Percentiles rank a stretch among this genome's conserved stretches.
These are phyloP conservation scores for Metroxylon sagu DNA, from an alignment of 176 grass and related monocot species.

Conservation along the genomic window DNA sequence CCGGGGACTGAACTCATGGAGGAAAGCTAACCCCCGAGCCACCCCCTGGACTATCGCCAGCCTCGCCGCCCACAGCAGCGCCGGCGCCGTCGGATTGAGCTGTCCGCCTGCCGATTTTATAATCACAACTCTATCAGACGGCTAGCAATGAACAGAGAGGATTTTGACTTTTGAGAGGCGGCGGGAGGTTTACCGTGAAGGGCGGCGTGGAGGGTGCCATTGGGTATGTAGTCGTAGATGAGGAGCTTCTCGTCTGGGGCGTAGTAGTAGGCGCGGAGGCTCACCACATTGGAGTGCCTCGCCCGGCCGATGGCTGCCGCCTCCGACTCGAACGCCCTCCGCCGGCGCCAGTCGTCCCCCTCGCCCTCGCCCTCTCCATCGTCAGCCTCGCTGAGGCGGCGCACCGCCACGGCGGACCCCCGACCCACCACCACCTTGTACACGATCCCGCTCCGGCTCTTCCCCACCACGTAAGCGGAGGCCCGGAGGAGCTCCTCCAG, in stretches of 20 bases:
- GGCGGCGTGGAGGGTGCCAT: slow-evolving; percentile 79
- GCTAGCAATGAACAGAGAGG: neutral
- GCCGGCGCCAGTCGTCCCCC: slow-evolving; percentile 52
- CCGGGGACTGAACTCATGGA: slow-evolving; percentile 88
- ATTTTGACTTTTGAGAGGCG: neutral
- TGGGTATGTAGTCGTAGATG: slow-evolving; percentile 89
- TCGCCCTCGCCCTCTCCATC: slow-evolving; percentile 27
- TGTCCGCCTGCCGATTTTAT: slow-evolving; percentile 39
- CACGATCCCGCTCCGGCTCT: slow-evolving; percentile 84
- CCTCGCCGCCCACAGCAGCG: slow-evolving; percentile 60
- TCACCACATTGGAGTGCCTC: slow-evolving; percentile 68
- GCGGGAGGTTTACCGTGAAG: slow-evolving; percentile 49
- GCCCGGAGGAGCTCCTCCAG: slow-evolving; percentile 92
- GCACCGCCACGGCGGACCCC: slow-evolving; percentile 54
- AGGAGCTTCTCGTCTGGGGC: slow-evolving; percentile 96
- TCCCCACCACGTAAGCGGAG: slow-evolving; percentile 81
- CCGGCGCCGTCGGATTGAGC: slow-evolving; percentile 33
- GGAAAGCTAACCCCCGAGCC: slow-evolving; percentile 52
- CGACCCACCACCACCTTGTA: slow-evolving; percentile 64
- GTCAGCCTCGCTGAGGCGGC: slow-evolving; percentile 82
- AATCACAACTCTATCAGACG: slow-evolving; percentile 7
- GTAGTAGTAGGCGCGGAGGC: slow-evolving; percentile 91
- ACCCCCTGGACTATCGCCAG: slow-evolving; percentile 72
- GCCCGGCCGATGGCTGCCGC: slow-evolving; percentile 63
- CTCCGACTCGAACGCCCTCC: slow-evolving; percentile 71